phyloP scores from a whole-genome alignment of 495 filamentous ascomycete genomes.

The Tuber melanosporum region DNA sequence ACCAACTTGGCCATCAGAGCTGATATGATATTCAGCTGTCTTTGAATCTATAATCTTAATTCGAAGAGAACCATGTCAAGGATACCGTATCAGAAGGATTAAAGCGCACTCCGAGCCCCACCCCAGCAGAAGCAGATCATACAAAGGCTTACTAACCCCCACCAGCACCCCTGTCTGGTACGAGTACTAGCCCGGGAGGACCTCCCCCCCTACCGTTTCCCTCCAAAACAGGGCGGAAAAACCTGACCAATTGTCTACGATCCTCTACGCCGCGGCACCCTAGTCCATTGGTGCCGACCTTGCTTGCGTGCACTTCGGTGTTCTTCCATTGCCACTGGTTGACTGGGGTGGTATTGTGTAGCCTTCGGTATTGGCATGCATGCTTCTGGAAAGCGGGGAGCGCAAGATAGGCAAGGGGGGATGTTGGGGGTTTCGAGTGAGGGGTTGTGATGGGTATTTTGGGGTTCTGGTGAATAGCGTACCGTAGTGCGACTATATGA shows the following conservation, averaged over 20 bases:
- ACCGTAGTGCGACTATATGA: not conserved
- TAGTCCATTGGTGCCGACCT: no score
- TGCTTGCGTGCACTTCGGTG: no score
- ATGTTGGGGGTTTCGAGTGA: not conserved
- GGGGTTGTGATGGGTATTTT: not conserved
- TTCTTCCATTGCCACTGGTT: no score
- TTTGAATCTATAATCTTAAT: not conserved
- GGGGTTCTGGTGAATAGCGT: not conserved
- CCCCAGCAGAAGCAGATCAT: not conserved
- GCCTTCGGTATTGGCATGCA: not conserved
- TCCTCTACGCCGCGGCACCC: not conserved
- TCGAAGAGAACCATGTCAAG: not conserved
- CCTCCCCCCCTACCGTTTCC: not conserved
- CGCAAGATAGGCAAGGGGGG: not conserved
- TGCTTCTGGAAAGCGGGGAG: not conserved
- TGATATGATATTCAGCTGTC: not conserved
- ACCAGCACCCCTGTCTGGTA: not conserved
- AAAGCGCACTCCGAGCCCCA: not conserved
- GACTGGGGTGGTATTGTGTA: no score
- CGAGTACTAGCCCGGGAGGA: no score
- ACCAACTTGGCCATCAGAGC: slow-evolving; percentile 18
- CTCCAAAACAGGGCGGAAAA: not conserved
- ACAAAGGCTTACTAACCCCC: not conserved
- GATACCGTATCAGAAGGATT: not conserved
- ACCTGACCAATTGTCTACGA: no score